Percentiles rank a stretch among this genome's conserved stretches.
These are phyloP conservation scores for Amanita molliuscula DNA, from an alignment of 768 basidiomycete species.

Conservation along the genomic window DNA sequence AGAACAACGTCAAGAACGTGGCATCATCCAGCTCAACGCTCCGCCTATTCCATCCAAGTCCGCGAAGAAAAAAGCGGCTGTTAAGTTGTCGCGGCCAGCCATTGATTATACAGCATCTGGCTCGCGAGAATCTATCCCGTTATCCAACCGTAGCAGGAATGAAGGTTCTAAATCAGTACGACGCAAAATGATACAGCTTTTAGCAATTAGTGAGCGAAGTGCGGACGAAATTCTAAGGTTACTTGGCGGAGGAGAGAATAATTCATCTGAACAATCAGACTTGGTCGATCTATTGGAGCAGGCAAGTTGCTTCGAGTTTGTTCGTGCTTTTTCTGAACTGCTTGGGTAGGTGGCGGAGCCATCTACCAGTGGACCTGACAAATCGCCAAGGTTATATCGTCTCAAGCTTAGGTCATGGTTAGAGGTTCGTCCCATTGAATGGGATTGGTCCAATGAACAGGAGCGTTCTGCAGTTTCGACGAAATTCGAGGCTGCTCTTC, in stretches of 20 bases:
- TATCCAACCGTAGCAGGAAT: conserved; percentile 17
- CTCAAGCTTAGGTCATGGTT: conserved; percentile 52
- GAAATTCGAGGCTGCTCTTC: conserved; percentile 38
- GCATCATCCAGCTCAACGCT: conserved; percentile 41
- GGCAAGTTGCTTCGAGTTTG: conserved; percentile 19
- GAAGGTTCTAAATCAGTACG: conserved; percentile 17
- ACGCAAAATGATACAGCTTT: conserved; percentile 40
- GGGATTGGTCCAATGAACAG: conserved; percentile 35
- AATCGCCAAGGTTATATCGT: conserved; percentile 30
- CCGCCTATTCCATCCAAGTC: conserved; percentile 22
- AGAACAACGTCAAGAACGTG: conserved; percentile 29
- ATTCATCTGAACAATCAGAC: conserved; percentile 24
- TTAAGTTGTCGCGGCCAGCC: background rate
- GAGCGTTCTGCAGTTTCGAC: conserved; percentile 42
- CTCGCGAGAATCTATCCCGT: conserved; percentile 8
- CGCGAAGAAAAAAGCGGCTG: conserved; percentile 23
- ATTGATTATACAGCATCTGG: background rate
- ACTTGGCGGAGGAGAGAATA: conserved; percentile 32
- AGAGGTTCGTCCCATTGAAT: conserved; percentile 63
- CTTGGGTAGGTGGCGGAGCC: conserved; percentile 41
- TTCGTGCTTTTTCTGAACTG: background rate
- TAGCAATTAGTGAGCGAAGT: conserved; percentile 38
- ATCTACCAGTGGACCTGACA: conserved; percentile 21
- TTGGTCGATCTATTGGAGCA: conserved; percentile 39
- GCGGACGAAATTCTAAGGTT: conserved; percentile 36